Percentiles rank a stretch among this genome's conserved stretches.
phyloP scores from a whole-genome alignment of 306 rosid species.

The Alnus rubra region DNA sequence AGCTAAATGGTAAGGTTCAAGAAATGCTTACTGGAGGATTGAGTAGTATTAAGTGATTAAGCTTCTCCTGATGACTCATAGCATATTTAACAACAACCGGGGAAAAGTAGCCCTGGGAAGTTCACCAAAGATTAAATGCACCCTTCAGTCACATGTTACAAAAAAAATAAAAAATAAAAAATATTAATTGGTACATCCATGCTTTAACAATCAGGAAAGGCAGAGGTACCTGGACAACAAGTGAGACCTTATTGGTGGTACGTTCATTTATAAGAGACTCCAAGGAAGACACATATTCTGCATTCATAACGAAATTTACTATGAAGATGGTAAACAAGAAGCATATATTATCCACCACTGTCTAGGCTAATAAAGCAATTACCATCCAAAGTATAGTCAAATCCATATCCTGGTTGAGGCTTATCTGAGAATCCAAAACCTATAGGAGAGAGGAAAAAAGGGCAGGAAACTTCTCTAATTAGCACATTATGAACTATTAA shows the following conservation, averaged over 20 bases:
- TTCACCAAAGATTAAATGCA: conserved; percentile 21
- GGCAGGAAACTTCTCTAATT: conserved; percentile 12
- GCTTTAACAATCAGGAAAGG: conserved; percentile 12
- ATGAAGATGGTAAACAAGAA: conserved; percentile 9
- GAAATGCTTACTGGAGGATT: conserved; percentile 74
- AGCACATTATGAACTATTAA: background rate
- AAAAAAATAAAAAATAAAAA: background rate
- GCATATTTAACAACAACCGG: conserved; percentile 82
- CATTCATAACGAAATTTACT: conserved; percentile 8
- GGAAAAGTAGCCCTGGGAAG: conserved; percentile 77
- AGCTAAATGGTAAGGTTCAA: conserved; percentile 11
- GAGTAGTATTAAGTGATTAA: conserved; percentile 63
- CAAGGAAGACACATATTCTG: conserved; percentile 78
- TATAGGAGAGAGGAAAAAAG: conserved; percentile 33
- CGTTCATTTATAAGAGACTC: conserved; percentile 64
- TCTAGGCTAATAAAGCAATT: conserved; percentile 26
- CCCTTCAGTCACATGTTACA: conserved; percentile 20
- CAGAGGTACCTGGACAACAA: conserved; percentile 70
- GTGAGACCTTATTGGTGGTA: conserved; percentile 56
- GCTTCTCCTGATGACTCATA: conserved; percentile 59
- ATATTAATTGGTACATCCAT: conserved; percentile 3
- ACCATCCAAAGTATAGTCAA: conserved; percentile 86
- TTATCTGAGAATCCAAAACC: conserved; percentile 95
- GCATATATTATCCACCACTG: background rate
- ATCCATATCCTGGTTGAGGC: conserved; percentile 91